phyloP scores from a whole-genome alignment of 2,329 filamentous ascomycete genomes.

The Immersiporthe knoxdaviesiana region DNA sequence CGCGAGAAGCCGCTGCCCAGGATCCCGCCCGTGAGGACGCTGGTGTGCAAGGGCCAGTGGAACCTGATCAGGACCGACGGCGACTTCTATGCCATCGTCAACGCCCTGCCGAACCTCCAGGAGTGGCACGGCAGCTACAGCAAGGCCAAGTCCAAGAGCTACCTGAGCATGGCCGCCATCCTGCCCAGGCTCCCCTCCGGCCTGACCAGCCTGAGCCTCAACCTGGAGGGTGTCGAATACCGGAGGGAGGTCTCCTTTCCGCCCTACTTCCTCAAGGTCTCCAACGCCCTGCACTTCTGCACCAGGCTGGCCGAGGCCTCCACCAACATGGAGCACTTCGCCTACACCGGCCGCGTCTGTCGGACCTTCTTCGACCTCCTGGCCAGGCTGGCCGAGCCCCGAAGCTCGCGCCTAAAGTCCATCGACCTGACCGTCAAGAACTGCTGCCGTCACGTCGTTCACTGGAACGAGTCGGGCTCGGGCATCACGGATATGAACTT shows the following conservation, averaged over 20 bases:
- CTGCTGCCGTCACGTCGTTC: constrained; percentile 62
- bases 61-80: constrained; percentile 68
- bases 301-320: constrained; percentile 62
- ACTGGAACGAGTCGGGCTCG: constrained; percentile 66
- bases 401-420: constrained; percentile 60
- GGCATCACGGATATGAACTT: constrained; percentile 75
- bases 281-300: constrained; percentile 66
- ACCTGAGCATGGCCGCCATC: constrained; percentile 69
- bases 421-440: constrained; percentile 76
- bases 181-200: constrained; percentile 60
- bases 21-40: constrained; percentile 62
- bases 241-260: constrained; percentile 65
- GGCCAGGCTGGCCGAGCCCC: constrained; percentile 51
- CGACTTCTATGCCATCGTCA: constrained; percentile 65
- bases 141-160: constrained; percentile 75
- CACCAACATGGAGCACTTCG: constrained; percentile 66
- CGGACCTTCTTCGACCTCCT: constrained; percentile 67
- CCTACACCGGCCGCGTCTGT: constrained; percentile 74
- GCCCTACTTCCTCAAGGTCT: constrained; percentile 63
- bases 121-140: constrained; percentile 68
- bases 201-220: constrained; percentile 67
- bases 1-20: constrained; percentile 34
- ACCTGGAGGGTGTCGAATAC: constrained; percentile 70
- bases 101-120: constrained; percentile 66
- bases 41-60: constrained; percentile 77